Evolutionary conservation across 164 flowering plant genomes (phyloP), one percentile per base, ranked within the genome.

Genomic region (Tinospora cordifolia): DNA sequence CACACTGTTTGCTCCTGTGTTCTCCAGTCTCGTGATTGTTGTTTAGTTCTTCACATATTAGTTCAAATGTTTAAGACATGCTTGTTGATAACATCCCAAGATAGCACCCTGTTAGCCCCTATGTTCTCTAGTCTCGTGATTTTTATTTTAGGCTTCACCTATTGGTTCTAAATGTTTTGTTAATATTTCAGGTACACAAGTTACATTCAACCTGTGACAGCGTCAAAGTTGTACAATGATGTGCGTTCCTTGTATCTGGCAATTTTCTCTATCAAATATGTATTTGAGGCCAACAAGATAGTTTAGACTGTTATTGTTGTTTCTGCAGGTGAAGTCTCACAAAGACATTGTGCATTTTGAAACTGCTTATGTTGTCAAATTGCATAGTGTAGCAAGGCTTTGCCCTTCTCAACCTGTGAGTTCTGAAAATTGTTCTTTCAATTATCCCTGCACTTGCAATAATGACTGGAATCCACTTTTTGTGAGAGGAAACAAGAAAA

Each of bases 301-400:
- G 13, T 72, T 46, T 68, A n/a, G 69, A 11, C 38, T 69, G 22
- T 7, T 72, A 36, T 26, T 39, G 59, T 58, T 71, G 60, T 62
- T 73, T 46, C 71, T 78, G 75, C 83, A 94, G 99, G 90, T 94
- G 64, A 94, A 89, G 82, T 78, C 90, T 1, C 92, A 91, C 72
- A 95, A 85, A 75, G 99, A 95, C 77, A 81, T 91, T 70, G 76
- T 77, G 65, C 98, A 90, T 80, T 95, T 92, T 77, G 99, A 95
- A 87, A 95, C 99, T 79, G 97, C 98, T 34, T 95, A 95, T 79
- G 99, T 95, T 72, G 99, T 95, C 74, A 95, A 95, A 78, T 73
- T 95, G 76, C 99, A 95, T 74, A 89, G 82, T 68, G 80, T 90
- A 21, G 97, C 98, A 57, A 87, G 84, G 80, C 94, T 95, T 75